Evolutionary conservation across 2,329 filamentous ascomycete species (phyloP), one percentile per base, ranked within the genome.

Genomic region (Tympanopsis confertula): DNA sequence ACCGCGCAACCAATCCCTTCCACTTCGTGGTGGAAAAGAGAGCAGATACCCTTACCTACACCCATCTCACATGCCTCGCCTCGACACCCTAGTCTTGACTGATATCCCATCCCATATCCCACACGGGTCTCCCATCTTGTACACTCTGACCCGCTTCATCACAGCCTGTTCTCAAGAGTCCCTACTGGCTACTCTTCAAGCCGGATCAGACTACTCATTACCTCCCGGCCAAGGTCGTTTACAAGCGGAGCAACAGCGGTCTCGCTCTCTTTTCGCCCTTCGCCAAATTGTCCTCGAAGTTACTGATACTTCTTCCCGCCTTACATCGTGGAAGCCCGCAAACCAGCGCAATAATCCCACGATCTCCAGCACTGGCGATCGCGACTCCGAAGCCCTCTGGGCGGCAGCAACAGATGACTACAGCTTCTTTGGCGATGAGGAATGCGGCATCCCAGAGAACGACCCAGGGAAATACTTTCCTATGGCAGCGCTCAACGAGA

Each of bases 311-410:
- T 40, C 50, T 19, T 17, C 32, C 15, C 22, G 24, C 30, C 36
- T 38, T n/a, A 28, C 10, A 10, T n/a, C 24, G 24, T n/a, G 24
- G 24, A 28, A n/a, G n/a, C n/a, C 24, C 24, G 24, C n/a, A 10
- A 28, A n/a, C n/a, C 24, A 28, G 24, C 24, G n/a, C 10, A 28
- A 28, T 28, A n/a, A n/a, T 10, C 55, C 56, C 5, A 65, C 60
- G 5, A 69, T 65, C 42, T 76, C 72, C 5, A 68, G 68, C 20
- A 78, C 72, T 0, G 71, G 74, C 35, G 74, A 78, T 44, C 55
- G 59, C 5, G 74, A 79, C 46, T 69, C 66, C 4, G 74, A 78
- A 48, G 63, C 65, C 3, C 61, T 78, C 10, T 78, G 73, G 74
- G 61, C 65, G 36, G 73, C 73, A 5, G 71, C 73, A 3, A 59